Base-by-base conservation (phyloP, 306 rosid genomes). In the Datisca glomerata region DNA sequence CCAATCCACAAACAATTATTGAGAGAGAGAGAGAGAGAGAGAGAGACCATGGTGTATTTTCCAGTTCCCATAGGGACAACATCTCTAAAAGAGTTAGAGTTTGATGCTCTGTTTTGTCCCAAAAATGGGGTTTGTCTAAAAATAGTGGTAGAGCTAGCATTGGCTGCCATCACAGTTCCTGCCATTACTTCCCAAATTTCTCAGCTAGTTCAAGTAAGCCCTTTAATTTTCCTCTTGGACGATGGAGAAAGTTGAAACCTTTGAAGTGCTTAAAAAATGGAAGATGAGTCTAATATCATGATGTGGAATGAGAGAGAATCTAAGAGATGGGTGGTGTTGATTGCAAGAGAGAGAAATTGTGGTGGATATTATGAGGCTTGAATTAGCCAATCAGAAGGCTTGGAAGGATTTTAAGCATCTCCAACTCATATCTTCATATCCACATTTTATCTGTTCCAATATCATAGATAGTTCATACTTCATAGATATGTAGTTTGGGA, bases 31-130 rank as follows among this genome's bases (percentile, higher is more conserved):
- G 28, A 49, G 10, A 21, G 20, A 48, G 16, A 12, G 31, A 41
- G 29, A 42, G 6, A 57, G 66, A 83, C 97, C 97, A 89, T 89
- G 52, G 93, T 72, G 70, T 65, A 74, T 66, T 68, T 89, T 2
- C 65, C 68, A 40, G 78, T 51, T 55, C 91, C 97, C 79, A 77
- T 55, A 18, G 91, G 40, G 25, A 75, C 91, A 51, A 63, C 77
- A 77, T 89, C 93, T 55, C 68, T 65, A 8, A 89, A 76, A 61
- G 93, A 6, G 61, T 74, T 76, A 16, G 63, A 33, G 21, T 44
- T 60, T 22, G 77, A 2, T 24, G 54, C 58, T 66, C 64, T 75
- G 58, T 8, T 40, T 54, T 72, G 94, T 21, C 91, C 96, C 14
- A 86, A 78, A 51, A 86, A 86, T 36, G 89, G 78, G 57, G 76